Evolutionary conservation across 208 protist genomes (phyloP).

Genomic region (Porcisia deanei): DNA sequence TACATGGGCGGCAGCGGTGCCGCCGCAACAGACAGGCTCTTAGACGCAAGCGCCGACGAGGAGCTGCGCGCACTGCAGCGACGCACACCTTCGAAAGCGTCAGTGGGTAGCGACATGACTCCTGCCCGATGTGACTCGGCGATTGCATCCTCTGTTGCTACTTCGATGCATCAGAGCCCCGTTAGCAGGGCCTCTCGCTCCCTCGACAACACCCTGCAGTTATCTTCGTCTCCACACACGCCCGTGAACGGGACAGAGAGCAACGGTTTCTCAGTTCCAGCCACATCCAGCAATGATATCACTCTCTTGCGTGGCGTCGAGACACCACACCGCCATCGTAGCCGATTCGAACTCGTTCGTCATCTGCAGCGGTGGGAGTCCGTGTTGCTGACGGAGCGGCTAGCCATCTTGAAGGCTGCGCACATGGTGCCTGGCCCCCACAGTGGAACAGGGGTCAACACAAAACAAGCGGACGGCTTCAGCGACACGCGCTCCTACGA

Average conservation of each 20-base stretch:
- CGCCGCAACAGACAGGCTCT: constrained; percentile 11
- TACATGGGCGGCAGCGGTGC: constrained; percentile 28
- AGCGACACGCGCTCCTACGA: constrained; percentile 20
- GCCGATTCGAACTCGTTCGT: constrained; percentile 51
- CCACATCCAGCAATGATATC: neutral
- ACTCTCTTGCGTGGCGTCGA: neutral
- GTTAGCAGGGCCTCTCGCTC: constrained; percentile 3
- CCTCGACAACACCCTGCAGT: neutral
- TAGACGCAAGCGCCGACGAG: constrained; percentile 32
- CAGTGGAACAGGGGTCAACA: constrained; percentile 24
- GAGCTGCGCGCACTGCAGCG: constrained; percentile 26
- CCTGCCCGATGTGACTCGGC: neutral
- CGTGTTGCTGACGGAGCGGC: constrained; percentile 31
- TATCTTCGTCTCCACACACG: neutral
- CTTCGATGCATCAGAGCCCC: constrained; percentile 22
- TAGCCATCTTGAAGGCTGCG: constrained; percentile 29
- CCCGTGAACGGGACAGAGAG: neutral
- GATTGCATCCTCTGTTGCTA: neutral
- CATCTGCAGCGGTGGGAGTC: constrained; percentile 57
- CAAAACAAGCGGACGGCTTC: constrained; percentile 4
- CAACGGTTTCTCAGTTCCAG: neutral
- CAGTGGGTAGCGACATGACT: constrained; percentile 7
- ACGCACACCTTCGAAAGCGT: constrained; percentile 8
- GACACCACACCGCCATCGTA: constrained; percentile 27
- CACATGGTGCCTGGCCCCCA: constrained; percentile 15